Conservation (phyloP, 2,329 filamentous ascomycete genomes). For the Fusarium secorum region DNA sequence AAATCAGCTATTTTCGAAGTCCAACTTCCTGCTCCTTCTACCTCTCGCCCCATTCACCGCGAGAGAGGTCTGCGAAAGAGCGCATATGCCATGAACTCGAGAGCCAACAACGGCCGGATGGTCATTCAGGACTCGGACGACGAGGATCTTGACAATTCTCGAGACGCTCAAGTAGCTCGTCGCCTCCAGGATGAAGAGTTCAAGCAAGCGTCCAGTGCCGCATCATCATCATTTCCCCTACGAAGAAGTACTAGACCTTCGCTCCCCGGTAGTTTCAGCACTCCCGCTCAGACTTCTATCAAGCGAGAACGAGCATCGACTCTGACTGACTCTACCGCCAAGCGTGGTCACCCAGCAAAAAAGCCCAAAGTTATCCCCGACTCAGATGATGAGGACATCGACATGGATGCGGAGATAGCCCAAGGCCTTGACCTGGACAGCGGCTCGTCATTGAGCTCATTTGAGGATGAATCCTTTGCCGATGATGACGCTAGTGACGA, state of each 20-base stretch:
- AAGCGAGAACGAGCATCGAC: conserved; percentile 43
- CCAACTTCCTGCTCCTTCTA: conserved; percentile 37
- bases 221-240: conserved; percentile 4
- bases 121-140: conserved; percentile 55
- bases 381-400: conserved; percentile 44
- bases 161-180: conserved; percentile 46
- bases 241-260: conserved; percentile 27
- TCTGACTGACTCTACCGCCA: conserved; percentile 27
- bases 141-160: conserved; percentile 40
- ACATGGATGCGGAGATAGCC: conserved; percentile 47
- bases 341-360: conserved; percentile 41
- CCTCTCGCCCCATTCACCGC: conserved; percentile 25
- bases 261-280: background rate
- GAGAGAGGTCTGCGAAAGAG: conserved; percentile 50
- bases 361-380: conserved; percentile 43
- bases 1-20: conserved; percentile 44
- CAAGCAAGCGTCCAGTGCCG: conserved; percentile 9
- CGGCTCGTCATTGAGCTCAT: conserved; percentile 10
- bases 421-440: conserved; percentile 28
- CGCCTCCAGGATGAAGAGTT: conserved; percentile 48
- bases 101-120: conserved; percentile 50
- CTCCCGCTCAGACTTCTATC: conserved; percentile 9
- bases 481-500: conserved; percentile 30
- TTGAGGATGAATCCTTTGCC: conserved; percentile 25
- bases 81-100: conserved; percentile 58